Base-by-base conservation (phyloP, 2,329 filamentous ascomycete genomes). In the Helicocarpus griseus region DNA sequence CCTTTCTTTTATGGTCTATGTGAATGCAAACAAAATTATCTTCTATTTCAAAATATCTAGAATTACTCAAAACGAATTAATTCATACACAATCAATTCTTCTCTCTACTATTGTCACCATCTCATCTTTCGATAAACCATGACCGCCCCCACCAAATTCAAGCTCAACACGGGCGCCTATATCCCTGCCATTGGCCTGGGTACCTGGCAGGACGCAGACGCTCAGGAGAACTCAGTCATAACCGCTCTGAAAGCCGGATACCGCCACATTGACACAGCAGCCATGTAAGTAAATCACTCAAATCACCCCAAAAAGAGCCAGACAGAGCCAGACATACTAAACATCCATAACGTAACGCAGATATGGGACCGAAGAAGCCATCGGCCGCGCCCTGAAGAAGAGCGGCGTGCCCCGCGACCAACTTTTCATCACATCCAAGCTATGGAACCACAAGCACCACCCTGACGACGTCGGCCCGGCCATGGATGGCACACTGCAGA, bases 371-470 rank as follows among this genome's bases (percentile, higher is more conserved):
- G 83, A 86, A 64, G 75, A 74, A 50, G 81, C 83, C 49, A 82
- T 85, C 0, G 85, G 82, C 11, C 69, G 75, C 57, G 85, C 79
- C 19, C 80, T 87, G 61, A 78, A 74, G 58, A 77, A 82, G 55
- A 79, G 79, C 29, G 76, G 83, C 44, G 75, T 87, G 9, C 81
- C 83, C 53, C 76, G 83, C 44, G 71, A 79, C 40, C 74, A 86
- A 51, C 69, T 86, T 55, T 86, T 85, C 67, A 73, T 86, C 57
- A 82, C 79, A 1, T 82, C 80, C 9, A 86, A 86, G 65, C 69
- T 85, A 33, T 85, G 81, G 81, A 83, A 82, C 68, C 82, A 80
- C 65, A 75, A 69, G 59, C 80, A 83, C 61, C 73, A 77, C 56
- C 77, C 76, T 0, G 75, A 82, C 59, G 79, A 82, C 59, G 84